phyloP scores from a whole-genome alignment of 108 stramenopile genomes.

The Skeletonema potamos region DNA sequence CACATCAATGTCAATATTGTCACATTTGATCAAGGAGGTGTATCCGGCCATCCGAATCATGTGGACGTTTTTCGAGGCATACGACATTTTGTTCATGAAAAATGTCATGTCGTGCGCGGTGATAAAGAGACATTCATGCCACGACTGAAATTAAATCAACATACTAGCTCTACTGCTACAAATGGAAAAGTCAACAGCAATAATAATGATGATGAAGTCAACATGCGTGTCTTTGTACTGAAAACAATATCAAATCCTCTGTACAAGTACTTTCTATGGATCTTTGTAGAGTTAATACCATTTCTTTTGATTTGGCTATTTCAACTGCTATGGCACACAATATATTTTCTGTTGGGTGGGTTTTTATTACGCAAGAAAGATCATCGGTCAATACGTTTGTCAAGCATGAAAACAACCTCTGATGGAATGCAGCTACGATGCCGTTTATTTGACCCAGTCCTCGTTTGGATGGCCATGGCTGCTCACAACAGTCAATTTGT shows the following conservation, averaged over 20 bases:
- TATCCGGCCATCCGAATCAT: constrained; percentile 86
- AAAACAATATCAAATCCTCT: constrained; percentile 43
- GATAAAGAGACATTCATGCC: background rate
- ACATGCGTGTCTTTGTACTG: constrained; percentile 12
- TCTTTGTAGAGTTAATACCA: constrained; percentile 35
- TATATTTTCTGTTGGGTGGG: constrained; percentile 46
- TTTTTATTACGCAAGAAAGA: constrained; percentile 7
- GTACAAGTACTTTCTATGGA: constrained; percentile 45
- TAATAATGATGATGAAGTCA: constrained; percentile 4
- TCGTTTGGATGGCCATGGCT: constrained; percentile 81
- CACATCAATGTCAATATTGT: constrained; percentile 40
- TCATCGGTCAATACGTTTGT: background rate
- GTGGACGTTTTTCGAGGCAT: constrained; percentile 70
- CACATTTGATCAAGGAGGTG: constrained; percentile 76
- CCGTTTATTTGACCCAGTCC: constrained; percentile 42
- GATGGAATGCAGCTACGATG: constrained; percentile 10
- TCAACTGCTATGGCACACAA: constrained; percentile 42
- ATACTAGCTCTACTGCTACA: background rate
- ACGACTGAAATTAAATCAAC: background rate
- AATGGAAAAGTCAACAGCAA: background rate
- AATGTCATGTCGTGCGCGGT: constrained; percentile 1
- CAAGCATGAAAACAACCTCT: constrained; percentile 13
- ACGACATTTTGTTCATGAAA: constrained; percentile 30
- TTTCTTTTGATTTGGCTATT: constrained; percentile 38
- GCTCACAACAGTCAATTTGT: constrained; percentile 83